phyloP scores from a whole-genome alignment of 257 asterid genomes.

The Solanum sitiens region DNA sequence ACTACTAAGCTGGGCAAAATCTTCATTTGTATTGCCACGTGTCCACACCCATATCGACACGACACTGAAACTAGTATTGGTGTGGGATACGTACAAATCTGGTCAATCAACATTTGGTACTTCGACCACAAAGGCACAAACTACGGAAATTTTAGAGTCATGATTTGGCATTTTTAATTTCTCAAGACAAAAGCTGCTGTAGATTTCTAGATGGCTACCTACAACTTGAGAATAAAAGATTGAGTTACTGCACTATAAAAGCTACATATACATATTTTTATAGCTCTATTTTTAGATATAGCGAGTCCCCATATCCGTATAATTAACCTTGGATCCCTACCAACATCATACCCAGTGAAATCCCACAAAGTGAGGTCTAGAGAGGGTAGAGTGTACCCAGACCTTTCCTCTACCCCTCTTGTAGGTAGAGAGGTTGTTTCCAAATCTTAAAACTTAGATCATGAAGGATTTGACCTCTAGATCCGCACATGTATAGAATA shows the following conservation, averaged over 20 bases:
- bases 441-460: neutral
- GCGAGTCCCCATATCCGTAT: neutral
- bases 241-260: neutral
- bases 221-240: neutral
- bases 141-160: neutral
- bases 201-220: neutral
- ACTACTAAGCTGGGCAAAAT: neutral
- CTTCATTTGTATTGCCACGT: neutral
- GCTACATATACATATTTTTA: neutral
- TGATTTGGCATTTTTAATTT: neutral
- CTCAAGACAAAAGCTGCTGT: neutral
- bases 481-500: neutral
- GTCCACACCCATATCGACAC: neutral
- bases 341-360: neutral
- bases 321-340: neutral
- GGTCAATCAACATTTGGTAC: neutral
- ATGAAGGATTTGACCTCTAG: neutral
- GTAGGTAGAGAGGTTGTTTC: no score
- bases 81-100: neutral
- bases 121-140: neutral
- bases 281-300: neutral
- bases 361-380: neutral
- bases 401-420: no score
- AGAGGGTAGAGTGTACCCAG: no score
- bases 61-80: neutral